These are phyloP conservation scores for Debaryomyces sp. DNA, from an alignment of 1,139 yeast species.

Conservation along the genomic window DNA sequence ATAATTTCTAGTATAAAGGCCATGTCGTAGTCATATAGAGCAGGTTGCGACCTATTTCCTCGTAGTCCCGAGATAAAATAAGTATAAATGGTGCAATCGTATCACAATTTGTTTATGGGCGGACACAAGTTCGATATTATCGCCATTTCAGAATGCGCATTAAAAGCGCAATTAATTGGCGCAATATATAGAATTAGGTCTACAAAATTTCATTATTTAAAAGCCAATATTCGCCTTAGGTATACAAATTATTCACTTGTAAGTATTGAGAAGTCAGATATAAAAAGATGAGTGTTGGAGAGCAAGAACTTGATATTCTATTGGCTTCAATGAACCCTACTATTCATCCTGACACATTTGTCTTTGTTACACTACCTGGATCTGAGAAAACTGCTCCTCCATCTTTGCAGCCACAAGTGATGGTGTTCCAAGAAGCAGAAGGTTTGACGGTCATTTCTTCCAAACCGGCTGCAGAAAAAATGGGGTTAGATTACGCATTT, in stretches of 20 bases:
- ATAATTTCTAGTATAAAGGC: neutral
- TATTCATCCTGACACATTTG: constrained; percentile 2
- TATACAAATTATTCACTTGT: neutral
- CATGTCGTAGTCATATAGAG: neutral
- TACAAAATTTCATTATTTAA: too few species aligned
- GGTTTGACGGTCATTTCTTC: constrained; percentile 3
- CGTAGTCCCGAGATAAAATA: too few species aligned
- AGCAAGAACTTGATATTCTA: neutral
- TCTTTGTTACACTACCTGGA: neutral
- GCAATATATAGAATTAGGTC: too few species aligned
- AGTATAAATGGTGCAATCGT: too few species aligned
- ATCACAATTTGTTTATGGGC: too few species aligned
- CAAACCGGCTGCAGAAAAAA: constrained; percentile 7
- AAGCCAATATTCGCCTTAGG: neutral
- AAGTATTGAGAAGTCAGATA: neutral
- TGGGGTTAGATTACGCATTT: constrained; percentile 3
- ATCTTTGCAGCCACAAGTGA: neutral
- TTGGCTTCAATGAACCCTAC: constrained; percentile 4
- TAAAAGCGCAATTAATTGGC: too few species aligned
- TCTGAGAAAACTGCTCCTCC: neutral
- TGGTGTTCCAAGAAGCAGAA: constrained; percentile 1
- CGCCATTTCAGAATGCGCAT: too few species aligned
- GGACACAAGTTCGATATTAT: too few species aligned
- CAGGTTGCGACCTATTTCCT: too few species aligned
- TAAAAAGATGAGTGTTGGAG: neutral